phyloP scores from a whole-genome alignment of 805 yeast species.

The Teunomyces funiuensis region DNA sequence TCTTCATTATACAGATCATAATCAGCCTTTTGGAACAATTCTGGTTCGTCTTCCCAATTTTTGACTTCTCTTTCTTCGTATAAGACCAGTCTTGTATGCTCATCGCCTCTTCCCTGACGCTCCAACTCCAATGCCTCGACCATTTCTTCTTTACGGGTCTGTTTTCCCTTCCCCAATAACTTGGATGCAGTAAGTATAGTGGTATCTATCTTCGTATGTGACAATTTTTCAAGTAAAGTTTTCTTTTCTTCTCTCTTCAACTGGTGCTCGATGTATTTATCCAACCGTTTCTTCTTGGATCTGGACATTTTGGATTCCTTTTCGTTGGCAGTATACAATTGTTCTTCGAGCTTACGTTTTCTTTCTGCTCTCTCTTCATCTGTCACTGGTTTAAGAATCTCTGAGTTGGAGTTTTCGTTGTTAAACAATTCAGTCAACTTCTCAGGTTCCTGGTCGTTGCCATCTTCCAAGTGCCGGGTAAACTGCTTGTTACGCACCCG shows the following conservation, averaged over 20 bases:
- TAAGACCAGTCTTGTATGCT: slow-evolving; percentile 56
- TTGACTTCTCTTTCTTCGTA: slow-evolving; percentile 68
- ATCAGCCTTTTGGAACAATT: slow-evolving; percentile 1
- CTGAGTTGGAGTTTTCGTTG: slow-evolving; percentile 55
- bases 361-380: slow-evolving; percentile 61
- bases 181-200: slow-evolving; percentile 69
- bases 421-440: slow-evolving; percentile 7
- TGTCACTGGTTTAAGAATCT: slow-evolving; percentile 59
- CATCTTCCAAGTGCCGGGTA: slow-evolving; percentile 44
- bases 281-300: slow-evolving; percentile 74
- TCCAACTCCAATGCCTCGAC: slow-evolving; percentile 75
- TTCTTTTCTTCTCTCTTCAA: slow-evolving; percentile 85
- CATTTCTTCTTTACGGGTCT: slow-evolving; percentile 66
- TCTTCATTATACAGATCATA: slow-evolving; percentile 4
- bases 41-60: slow-evolving; percentile 48
- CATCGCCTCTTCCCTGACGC: slow-evolving; percentile 67
- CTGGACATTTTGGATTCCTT: slow-evolving; percentile 68
- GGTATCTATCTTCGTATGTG: slow-evolving; percentile 69
- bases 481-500: slow-evolving; percentile 70
- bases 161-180: slow-evolving; percentile 70
- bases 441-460: slow-evolving; percentile 13
- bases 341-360: slow-evolving; percentile 62
- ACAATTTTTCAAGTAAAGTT: slow-evolving; percentile 67
- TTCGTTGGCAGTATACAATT: slow-evolving; percentile 52
- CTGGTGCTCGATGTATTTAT: slow-evolving; percentile 91